Base-by-base conservation (phyloP, 257 asterid genomes). In the Striga asiatica region DNA sequence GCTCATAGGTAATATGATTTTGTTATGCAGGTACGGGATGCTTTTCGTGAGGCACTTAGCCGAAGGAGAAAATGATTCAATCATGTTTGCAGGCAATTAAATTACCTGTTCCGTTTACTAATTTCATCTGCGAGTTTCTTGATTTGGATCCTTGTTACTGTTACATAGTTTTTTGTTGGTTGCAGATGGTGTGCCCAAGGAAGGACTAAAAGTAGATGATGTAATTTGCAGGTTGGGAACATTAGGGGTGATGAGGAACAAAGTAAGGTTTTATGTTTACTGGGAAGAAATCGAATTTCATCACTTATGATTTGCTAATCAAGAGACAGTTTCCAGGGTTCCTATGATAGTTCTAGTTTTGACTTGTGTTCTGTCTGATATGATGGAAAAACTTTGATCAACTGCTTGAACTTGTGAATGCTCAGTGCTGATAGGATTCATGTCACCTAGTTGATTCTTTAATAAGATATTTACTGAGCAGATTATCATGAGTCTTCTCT, bases 111-210 rank as follows among this genome's bases (percentile, higher is more conserved):
- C 43, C 10, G 53, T 27, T 54, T 43, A 62, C 56, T 42, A 46
- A 39, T 22, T 14, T 48, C 48, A 54, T 59, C 25, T 50, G 54
- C 64, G n/a, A 43, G 57, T 70, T 60, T 43, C 57, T 64, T 61
- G 28, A 68, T 58, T 61, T 7, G 19, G 19, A 63, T 31, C 67
- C 28, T 37, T 58, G n/a, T n/a, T n/a, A 63, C 34, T 18, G 7
- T 54, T 58, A 13, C 50, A 4, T 53, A 20, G 17, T 60, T 54
- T 61, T 27, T 56, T n/a, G 56, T 67, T 60, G 61, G 50, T 65
- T 76, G 78, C 83, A 91, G 98, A 87, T 77, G 96, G 96, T 75
- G 98, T 91, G 48, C 98, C 98, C 29, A 91, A 91, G 78, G 98
- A 86, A 74, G 98, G 98, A 62, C 71, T 91, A 17, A 68, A 95